Evolutionary conservation across 78 protist species (phyloP), one percentile per base, ranked within the genome.

Genomic region (Guillardia theta): DNA sequence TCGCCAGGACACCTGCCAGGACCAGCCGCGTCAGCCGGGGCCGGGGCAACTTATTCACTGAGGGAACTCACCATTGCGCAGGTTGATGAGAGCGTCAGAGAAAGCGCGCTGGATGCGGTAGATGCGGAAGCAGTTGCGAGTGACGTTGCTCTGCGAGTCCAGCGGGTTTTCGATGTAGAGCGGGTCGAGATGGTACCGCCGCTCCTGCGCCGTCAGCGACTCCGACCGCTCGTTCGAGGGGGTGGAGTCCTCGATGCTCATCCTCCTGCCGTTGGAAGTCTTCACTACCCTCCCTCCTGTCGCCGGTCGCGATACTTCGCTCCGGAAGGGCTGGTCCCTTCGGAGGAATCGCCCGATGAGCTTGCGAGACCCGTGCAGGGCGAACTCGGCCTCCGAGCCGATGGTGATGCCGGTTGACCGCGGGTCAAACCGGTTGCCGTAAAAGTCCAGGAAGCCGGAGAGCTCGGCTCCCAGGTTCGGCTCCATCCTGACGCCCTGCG

Each of bases 41-140:
- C n/a, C n/a, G n/a, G n/a, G n/a, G n/a, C n/a, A n/a, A n/a, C n/a
- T n/a, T n/a, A n/a, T n/a, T n/a, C n/a, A n/a, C n/a, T n/a, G 70
- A 8, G 83, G 46, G 41, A 70, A 43, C 45, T 36, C 83, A 43
- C 45, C 83, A 24, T 70, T 70, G 83, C 83, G 83, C n/a, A 70
- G 83, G 41, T 18, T 70, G 41, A 70, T 43, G 1, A 18, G 41
- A 22, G 41, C 33, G 83, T 70, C 41, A 22, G 41, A 4, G 41
- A 4, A 6, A 36, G 41, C 39, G 43, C 15, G 6, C 78, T 64
- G 78, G 78, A 88, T 88, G n/a, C 3, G 33, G 46, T 4, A n/a
- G 44, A 88, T 50, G 24, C 93, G 93, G 77, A 88, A 88, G 93
- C 93, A 88, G 77, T 88, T 88, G 21, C 93, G 93, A 18, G 70